Conservation (phyloP, 2,329 filamentous ascomycete genomes). For the Penicillium sp. region DNA sequence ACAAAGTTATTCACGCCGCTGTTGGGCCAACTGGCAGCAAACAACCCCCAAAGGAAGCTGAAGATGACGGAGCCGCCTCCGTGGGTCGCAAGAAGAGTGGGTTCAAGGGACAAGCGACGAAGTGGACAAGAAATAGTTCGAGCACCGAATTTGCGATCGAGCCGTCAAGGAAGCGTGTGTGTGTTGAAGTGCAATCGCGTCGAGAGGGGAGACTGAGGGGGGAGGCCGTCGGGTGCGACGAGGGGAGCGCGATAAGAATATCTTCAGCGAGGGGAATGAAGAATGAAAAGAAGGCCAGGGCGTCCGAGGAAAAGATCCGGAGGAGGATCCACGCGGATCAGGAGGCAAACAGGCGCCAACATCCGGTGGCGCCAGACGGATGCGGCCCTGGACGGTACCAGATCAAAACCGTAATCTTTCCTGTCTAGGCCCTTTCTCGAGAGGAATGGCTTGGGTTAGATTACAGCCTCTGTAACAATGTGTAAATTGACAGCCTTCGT, state of each 20-base stretch:
- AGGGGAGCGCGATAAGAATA: slow-evolving; percentile 13
- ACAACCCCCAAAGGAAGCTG: neutral
- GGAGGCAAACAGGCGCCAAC: slow-evolving; percentile 1
- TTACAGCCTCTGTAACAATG: no score
- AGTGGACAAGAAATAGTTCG: neutral
- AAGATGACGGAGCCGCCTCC: neutral
- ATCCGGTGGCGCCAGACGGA: slow-evolving; percentile 16
- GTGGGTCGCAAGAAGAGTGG: neutral
- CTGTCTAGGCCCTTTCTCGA: no score
- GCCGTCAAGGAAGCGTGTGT: neutral
- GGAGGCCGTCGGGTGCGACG: slow-evolving; percentile 1
- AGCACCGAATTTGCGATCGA: neutral
- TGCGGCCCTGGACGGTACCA: slow-evolving; percentile 1
- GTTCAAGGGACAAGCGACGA: neutral
- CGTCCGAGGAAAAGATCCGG: slow-evolving; percentile 1
- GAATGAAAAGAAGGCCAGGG: neutral
- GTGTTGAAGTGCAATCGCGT: neutral
- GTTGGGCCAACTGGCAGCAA: neutral
- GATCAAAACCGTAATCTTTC: no score
- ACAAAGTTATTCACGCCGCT: slow-evolving; percentile 1
- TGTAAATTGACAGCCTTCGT: no score
- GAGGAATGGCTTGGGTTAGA: no score
- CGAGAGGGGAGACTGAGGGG: neutral
- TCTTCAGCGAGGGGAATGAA: neutral
- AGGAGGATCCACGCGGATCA: slow-evolving; percentile 6